A percentile compares a stretch with the other conserved stretches of the same genome.
Evolutionary conservation across 1,284 basidiomycete genomes (phyloP).

Genomic region (Leccinum fallax): DNA sequence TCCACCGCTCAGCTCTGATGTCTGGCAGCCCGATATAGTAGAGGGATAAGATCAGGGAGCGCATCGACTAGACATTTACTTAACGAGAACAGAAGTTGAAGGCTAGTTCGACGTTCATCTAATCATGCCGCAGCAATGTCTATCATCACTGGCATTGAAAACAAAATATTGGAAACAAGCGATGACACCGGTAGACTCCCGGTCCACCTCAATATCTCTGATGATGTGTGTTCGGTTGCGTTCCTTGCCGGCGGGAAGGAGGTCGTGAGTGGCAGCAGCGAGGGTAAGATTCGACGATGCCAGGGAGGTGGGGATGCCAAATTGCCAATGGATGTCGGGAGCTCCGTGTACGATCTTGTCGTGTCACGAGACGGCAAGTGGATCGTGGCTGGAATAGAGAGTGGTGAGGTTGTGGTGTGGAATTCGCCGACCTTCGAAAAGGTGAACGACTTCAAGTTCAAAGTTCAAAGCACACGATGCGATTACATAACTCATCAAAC

Average conservation of each 20-base stretch:
- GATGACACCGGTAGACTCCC: not conserved
- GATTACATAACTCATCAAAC: no score
- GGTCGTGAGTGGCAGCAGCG: not conserved
- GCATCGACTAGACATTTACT: no score
- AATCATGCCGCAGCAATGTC: not conserved
- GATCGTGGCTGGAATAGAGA: not conserved
- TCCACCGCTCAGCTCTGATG: no score
- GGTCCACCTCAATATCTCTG: not conserved
- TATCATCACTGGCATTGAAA: not conserved
- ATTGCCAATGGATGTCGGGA: not conserved
- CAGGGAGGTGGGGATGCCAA: not conserved
- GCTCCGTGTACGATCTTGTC: not conserved
- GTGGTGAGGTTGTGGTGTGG: not conserved
- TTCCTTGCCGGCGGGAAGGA: not conserved
- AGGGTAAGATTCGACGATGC: not conserved
- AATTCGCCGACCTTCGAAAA: not conserved
- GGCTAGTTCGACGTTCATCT: no score
- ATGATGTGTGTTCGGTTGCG: not conserved
- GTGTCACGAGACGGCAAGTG: not conserved
- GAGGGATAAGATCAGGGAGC: no score
- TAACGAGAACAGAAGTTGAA: no score
- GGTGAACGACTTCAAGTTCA: not conserved
- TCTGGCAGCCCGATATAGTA: no score
- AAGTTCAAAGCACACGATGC: not conserved
- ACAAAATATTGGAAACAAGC: not conserved